Evolutionary conservation across 2,329 filamentous ascomycete genomes (phyloP), one percentile per base, ranked within the genome.

Genomic region (Aureobasidium namibiae): DNA sequence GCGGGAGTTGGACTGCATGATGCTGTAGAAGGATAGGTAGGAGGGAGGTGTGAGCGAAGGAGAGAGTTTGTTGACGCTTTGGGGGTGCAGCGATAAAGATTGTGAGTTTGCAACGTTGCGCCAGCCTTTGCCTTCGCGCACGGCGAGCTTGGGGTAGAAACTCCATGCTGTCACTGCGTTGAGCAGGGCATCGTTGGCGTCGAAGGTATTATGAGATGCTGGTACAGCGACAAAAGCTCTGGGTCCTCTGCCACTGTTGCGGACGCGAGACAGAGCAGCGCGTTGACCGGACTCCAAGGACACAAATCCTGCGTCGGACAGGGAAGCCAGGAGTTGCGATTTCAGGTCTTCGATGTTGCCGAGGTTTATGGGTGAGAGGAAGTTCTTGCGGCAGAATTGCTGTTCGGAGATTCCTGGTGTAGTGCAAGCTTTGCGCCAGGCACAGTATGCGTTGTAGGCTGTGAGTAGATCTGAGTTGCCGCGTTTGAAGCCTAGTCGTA

Each of bases 291-390:
- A 78, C 0, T 88, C 88, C 1, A 96, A 78, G 11, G 82, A 82
- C 6, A 97, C 75, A 63, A 96, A 88, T 0, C 90, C 90, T 0
- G 91, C 89, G 66, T 97, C 94, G 7, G 87, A 88, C 1, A 99
- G 80, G 0, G 90, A 88, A 1, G 89, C 86, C 1, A 96, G 79
- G 0, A 99, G 82, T 68, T 99, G 94, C 7, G 89, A 88, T 73
- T 97, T 99, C 56, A 97, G 81, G 66, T 99, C 94, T 71, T 99
- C 94, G 63, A 99, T 96, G 63, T 94, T 95, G 48, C 85, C 80
- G 4, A 99, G 80, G 3, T 90, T 94, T 70, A 95, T 91, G n/a
- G 87, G 82, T 62, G 87, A 92, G 56, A 99, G 82, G 68, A 92
- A 96, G 73, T 96, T 96, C 76, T 95, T 96, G 67, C 88, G 86